Evolutionary conservation across 2,329 filamentous ascomycete genomes (phyloP).

Genomic region (Alternaria brassicicola): DNA sequence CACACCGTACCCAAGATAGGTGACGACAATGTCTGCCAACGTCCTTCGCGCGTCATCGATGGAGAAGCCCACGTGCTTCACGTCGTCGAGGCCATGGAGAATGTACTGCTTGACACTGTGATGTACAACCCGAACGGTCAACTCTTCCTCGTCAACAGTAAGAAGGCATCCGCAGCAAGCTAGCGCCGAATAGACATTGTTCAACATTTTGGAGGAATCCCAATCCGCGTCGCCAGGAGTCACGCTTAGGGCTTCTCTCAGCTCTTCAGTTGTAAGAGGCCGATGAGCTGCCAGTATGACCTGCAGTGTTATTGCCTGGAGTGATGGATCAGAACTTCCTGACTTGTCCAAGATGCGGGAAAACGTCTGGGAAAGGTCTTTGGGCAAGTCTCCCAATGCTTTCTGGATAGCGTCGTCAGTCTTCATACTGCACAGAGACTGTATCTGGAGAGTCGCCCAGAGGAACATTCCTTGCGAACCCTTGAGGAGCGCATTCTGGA

Average conservation of each 20-base stretch:
- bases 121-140: constrained; percentile 27
- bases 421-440: constrained; percentile 39
- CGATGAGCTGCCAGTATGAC: constrained; percentile 39
- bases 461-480: constrained; percentile 37
- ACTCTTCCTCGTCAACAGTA: constrained; percentile 32
- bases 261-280: constrained; percentile 43
- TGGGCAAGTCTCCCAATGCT: constrained; percentile 24
- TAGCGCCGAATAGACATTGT: constrained; percentile 24
- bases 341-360: constrained; percentile 6
- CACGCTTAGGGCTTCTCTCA: constrained; percentile 52
- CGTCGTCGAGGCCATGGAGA: neutral
- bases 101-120: constrained; percentile 30
- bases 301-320: constrained; percentile 38
- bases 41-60: constrained; percentile 9
- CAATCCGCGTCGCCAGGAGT: constrained; percentile 34
- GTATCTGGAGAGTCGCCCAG: constrained; percentile 32
- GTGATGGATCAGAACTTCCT: constrained; percentile 4
- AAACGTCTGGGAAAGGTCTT: constrained; percentile 23
- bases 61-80: neutral
- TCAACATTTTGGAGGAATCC: constrained; percentile 20
- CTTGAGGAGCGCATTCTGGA: constrained; percentile 29
- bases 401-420: constrained; percentile 48
- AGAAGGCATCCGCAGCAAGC: constrained; percentile 34
- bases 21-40: constrained; percentile 26
- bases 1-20: constrained; percentile 30